Percentiles rank a stretch among this genome's conserved stretches.
These are phyloP conservation scores for Trichosporon asahii DNA, from an alignment of 1,284 basidiomycete species.

Conservation along the genomic window DNA sequence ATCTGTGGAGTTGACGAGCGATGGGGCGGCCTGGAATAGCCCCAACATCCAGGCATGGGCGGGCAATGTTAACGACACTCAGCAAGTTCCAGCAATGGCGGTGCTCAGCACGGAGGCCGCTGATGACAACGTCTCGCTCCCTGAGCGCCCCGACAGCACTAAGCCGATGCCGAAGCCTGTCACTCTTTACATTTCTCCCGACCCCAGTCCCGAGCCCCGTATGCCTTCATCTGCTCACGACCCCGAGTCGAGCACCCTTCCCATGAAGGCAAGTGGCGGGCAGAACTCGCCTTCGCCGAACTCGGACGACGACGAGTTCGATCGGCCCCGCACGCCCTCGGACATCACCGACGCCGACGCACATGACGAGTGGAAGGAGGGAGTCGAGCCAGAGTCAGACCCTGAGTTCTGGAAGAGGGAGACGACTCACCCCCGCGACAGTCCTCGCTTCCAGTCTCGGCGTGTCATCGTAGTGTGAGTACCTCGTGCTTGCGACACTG, in stretches of 20 bases:
- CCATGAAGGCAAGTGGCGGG: too few relatives aligned
- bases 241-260: too few relatives aligned
- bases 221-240: too few relatives aligned
- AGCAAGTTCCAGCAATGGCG: neutral
- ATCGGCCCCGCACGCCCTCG: neutral
- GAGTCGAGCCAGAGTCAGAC: too few relatives aligned
- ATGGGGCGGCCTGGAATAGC: neutral
- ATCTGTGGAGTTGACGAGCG: neutral
- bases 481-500: neutral
- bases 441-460: slow-evolving; percentile 27
- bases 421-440: slow-evolving; percentile 32
- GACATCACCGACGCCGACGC: neutral
- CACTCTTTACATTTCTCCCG: slow-evolving; percentile 23
- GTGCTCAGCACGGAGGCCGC: neutral
- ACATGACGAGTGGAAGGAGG: neutral
- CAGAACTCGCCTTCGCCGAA: neutral
- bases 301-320: neutral
- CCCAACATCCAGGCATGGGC: neutral
- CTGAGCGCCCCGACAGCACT: slow-evolving; percentile 16
- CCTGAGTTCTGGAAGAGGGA: slow-evolving; percentile 29
- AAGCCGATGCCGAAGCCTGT: neutral
- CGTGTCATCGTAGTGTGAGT: slow-evolving; percentile 34
- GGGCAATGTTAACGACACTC: slow-evolving; percentile 5
- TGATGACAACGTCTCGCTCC: slow-evolving; percentile 13
- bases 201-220: slow-evolving; percentile 19